phyloP scores from a whole-genome alignment of 1,139 yeast species.

The Ogataea hybrid region DNA sequence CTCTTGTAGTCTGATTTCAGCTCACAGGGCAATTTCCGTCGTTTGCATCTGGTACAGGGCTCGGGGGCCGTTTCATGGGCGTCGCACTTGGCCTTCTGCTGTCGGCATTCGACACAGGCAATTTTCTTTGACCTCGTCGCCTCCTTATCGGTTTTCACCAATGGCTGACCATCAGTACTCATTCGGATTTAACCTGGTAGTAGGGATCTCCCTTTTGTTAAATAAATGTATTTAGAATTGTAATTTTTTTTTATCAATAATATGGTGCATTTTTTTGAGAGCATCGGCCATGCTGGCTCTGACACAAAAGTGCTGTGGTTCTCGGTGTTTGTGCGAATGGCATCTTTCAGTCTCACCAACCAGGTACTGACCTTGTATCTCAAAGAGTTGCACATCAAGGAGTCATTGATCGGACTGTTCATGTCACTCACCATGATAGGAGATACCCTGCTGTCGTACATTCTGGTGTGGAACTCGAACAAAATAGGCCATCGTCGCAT shows the following conservation, averaged over 20 bases:
- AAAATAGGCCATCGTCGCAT: conserved; percentile 68
- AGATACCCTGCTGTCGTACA: conserved; percentile 69
- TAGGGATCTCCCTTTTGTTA: not conserved
- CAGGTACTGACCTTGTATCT: conserved; percentile 75
- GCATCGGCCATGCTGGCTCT: conserved; percentile 22
- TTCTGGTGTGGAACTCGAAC: conserved; percentile 79
- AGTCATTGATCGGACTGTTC: conserved; percentile 66
- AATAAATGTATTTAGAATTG: not conserved
- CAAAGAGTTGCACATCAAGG: conserved; percentile 52
- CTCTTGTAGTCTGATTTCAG: no score
- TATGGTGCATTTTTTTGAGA: conserved; percentile 21
- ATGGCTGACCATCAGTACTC: not conserved
- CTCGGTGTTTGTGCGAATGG: conserved; percentile 69
- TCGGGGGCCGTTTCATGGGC: conserved; percentile 73
- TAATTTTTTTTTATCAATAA: conserved; percentile 1
- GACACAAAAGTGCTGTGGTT: conserved; percentile 70
- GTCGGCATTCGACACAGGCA: conserved; percentile 96
- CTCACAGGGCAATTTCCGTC: conserved; percentile 67
- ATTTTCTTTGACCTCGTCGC: conserved; percentile 45
- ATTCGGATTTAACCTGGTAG: not conserved
- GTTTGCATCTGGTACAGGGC: conserved; percentile 82
- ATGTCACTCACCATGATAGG: conserved; percentile 84
- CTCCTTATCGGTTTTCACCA: conserved; percentile 2
- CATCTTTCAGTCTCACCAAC: conserved; percentile 79
- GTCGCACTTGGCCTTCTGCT: conserved; percentile 89